Evolutionary conservation across 805 yeast genomes (phyloP), one percentile per base, ranked within the genome.

Genomic region (Brettanomyces bruxellensis): DNA sequence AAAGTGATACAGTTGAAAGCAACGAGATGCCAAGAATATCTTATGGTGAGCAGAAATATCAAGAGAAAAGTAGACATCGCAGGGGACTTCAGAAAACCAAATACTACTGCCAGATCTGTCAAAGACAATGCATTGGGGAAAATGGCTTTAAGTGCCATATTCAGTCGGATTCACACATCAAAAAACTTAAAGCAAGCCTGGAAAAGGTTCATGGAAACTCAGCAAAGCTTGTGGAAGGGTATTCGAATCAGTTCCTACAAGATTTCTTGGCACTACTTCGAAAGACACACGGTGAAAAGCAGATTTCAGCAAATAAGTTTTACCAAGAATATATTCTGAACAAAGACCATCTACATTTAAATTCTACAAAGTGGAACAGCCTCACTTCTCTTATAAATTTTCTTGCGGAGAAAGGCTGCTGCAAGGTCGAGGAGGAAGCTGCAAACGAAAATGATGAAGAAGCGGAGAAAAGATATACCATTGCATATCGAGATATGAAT

Each of bases 111-210:
- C 98, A 84, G 61, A 73, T 87, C 3, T 93, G 99, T 58, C 78
- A 75, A 59, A 88, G 91, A 58, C 99, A 93, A 66, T 90, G 98
- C 61, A 69, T 97, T 46, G 99, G 95, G 61, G 95, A 86, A 51
- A 91, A 93, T 65, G 99, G 99, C 25, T 93, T 86, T 69, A 83
- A 85, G 56, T 84, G 91, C 56, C 99, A 93, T 62, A 73, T 83
- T n/a, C 72, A 73, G 51, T 81, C 95, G n/a, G 87, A 86, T 40
- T 71, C 85, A 1, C 99, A 93, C 60, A 64, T 75, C 41, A 75
- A 77, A 18, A 77, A 76, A 45, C 75, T 85, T 40, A 63, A 71
- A 1, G 36, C 39, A 18, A 68, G 72, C 4, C 61, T 78, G 5
- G 72, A 74, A 0, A 64, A 64, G 12, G 75, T 78, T 14, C 69